A percentile compares a stretch with the other conserved stretches of the same genome.
Conservation (phyloP, 805 yeast species). For the Saccharomycopsis oosterbeekiorum region DNA sequence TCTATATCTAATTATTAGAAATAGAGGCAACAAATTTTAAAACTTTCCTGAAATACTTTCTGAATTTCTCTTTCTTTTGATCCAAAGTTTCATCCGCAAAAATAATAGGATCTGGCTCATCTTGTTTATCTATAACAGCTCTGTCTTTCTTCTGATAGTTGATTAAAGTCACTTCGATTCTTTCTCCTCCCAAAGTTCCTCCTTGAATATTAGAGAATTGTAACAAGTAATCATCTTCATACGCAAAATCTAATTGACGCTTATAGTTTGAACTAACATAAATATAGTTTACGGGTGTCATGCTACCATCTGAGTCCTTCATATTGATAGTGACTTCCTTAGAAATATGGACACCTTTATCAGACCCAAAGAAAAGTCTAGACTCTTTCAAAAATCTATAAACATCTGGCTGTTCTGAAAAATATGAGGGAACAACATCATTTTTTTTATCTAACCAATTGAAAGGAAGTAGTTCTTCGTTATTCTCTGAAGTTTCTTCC, state of each 20-base stretch:
- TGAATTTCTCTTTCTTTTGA: constrained; percentile 3
- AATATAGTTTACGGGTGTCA: constrained; percentile 28
- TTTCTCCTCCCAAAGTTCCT: constrained; percentile 42
- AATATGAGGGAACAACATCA: constrained; percentile 20
- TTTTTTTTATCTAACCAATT: background rate
- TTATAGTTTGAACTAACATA: constrained; percentile 32
- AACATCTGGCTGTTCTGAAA: constrained; percentile 27
- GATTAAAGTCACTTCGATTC: constrained; percentile 36
- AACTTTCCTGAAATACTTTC: constrained; percentile 1
- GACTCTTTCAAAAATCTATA: constrained; percentile 29
- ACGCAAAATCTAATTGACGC: constrained; percentile 32
- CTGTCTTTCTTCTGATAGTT: constrained; percentile 21
- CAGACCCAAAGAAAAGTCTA: constrained; percentile 30
- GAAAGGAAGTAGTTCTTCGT: background rate
- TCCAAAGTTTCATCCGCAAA: background rate
- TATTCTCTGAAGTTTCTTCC: background rate
- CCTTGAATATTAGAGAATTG: constrained; percentile 41
- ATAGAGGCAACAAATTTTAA: constrained; percentile 2
- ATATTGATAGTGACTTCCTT: constrained; percentile 23
- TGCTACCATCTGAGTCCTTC: constrained; percentile 28
- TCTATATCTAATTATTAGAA: background rate
- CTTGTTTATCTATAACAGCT: constrained; percentile 8
- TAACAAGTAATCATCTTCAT: constrained; percentile 25
- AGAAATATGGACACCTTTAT: constrained; percentile 27
- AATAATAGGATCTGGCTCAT: constrained; percentile 6